phyloP scores from a whole-genome alignment of 257 asterid genomes.

The Solanum acaule region DNA sequence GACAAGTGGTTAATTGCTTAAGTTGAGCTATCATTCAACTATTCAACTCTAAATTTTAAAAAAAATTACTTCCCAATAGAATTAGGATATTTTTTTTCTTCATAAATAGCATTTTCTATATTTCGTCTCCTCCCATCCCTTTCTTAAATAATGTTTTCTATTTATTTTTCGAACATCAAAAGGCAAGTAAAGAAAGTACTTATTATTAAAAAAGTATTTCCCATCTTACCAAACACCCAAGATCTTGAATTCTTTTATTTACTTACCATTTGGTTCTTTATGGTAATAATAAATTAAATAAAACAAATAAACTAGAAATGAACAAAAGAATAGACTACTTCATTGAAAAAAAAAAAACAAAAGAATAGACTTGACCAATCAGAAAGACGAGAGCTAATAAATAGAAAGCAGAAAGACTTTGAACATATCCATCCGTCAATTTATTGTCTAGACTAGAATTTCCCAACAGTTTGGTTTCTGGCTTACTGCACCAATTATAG shows the following conservation, averaged over 20 bases:
- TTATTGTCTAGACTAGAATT: background rate
- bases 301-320: background rate
- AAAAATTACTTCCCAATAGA: background rate
- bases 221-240: background rate
- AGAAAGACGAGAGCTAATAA: background rate
- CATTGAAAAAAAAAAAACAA: too few relatives aligned
- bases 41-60: background rate
- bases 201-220: background rate
- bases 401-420: background rate
- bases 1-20: too few relatives aligned
- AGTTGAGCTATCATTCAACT: too few relatives aligned
- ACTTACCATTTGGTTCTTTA: background rate
- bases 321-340: background rate
- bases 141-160: background rate
- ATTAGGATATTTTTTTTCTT: too few relatives aligned
- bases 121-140: background rate
- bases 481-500: background rate
- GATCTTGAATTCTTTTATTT: background rate
- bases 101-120: too few relatives aligned
- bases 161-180: background rate
- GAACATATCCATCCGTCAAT: background rate
- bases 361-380: background rate
- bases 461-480: background rate
- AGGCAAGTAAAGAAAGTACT: background rate
- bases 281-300: background rate